Base-by-base conservation (phyloP, 345 rosid genomes). In the Lepidium didymum region DNA sequence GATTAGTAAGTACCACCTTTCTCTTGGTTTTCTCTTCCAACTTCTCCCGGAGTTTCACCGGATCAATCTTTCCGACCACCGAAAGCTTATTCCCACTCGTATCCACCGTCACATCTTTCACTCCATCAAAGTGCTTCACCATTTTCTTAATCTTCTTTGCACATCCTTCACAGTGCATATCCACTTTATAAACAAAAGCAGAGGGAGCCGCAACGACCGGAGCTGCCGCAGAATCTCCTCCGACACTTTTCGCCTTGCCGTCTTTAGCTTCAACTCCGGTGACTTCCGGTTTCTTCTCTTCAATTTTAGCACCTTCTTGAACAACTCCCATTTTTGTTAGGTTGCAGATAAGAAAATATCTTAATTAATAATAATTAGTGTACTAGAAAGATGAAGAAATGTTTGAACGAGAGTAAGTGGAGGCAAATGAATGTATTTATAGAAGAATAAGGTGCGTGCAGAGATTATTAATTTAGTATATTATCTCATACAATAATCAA, bases 151-250 rank as follows among this genome's bases (percentile, higher is more conserved):
- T 74, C 70, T 82, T 88, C 84, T 86, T 89, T 21, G 93, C 92
- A 67, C 99, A 94, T 10, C 95, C 97, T 54, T 83, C 87, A 36
- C 99, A 94, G 83, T 89, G 97, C 85, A 94, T 75, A 58, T 89
- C 90, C 52, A 74, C 58, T 81, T 85, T 94, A 81, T 82, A 81
- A 42, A 90, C 86, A 64, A 69, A 69, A 18, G 67, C 62, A 11
- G 67, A 18, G 16, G 52, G 27, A 2, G 10, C 53, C 2, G 29
- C 23, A 0, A 43, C 46, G 2, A 41, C 55, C 31, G 78, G 68
- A 6, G 86, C 86, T 12, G 60, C 52, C 8, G 29, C 31, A 0
- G 62, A 37, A 44, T 51, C 67, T 3, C 46, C 74, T 14, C 76
- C 88, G 37, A 70, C 86, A 45, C 76, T 90, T 46, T 67, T 71